Evolutionary conservation across 2,329 filamentous ascomycete genomes (phyloP).

Genomic region (Colletotrichum australisinense): DNA sequence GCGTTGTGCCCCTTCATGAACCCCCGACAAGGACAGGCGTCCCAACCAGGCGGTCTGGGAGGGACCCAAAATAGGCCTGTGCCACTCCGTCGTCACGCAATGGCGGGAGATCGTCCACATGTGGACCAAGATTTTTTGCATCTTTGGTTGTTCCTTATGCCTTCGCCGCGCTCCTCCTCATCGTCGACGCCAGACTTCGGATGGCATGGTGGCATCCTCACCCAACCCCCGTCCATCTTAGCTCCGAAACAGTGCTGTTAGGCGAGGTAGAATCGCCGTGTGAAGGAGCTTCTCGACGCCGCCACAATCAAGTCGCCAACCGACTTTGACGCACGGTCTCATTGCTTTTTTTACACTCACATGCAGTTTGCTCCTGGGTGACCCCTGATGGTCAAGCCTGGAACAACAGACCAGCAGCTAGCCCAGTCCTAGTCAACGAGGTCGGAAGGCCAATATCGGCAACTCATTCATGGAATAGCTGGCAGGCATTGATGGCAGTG

Average conservation of each 20-base stretch:
- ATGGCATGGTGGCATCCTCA: slow-evolving; percentile 26
- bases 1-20: slow-evolving; percentile 24
- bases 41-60: slow-evolving; percentile 29
- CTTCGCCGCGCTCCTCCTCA: background rate
- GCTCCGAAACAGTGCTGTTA: background rate
- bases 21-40: slow-evolving; percentile 30
- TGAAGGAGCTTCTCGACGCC: slow-evolving; percentile 24
- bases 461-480: background rate
- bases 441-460: background rate
- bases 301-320: slow-evolving; percentile 15
- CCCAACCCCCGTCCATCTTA: slow-evolving; percentile 1
- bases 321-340: slow-evolving; percentile 12
- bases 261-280: background rate
- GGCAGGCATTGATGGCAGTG: background rate
- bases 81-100: slow-evolving; percentile 22
- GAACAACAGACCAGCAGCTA: slow-evolving; percentile 13
- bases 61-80: slow-evolving; percentile 13
- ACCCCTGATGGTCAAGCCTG: slow-evolving; percentile 6
- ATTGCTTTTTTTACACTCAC: background rate
- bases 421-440: background rate
- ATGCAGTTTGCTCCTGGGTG: slow-evolving; percentile 11
- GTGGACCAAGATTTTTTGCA: slow-evolving; percentile 16
- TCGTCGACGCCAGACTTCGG: slow-evolving; percentile 22
- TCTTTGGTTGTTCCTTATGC: slow-evolving; percentile 3
- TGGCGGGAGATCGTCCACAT: slow-evolving; percentile 33